These are phyloP conservation scores for Fusarium sp. DNA, from an alignment of 2,329 filamentous ascomycete species.

Conservation along the genomic window DNA sequence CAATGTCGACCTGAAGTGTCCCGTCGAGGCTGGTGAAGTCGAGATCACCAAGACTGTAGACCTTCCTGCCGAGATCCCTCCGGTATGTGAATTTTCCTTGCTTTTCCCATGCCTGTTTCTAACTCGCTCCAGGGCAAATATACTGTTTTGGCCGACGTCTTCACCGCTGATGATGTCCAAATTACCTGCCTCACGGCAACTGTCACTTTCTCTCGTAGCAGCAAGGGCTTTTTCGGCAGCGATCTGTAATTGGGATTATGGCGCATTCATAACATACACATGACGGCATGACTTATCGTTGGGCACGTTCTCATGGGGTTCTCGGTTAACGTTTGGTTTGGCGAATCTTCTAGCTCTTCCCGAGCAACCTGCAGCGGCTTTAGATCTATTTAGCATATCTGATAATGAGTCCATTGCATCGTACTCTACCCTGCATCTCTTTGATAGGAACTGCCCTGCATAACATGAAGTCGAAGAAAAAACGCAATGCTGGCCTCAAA, in stretches of 20 bases:
- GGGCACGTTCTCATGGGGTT: constrained; percentile 31
- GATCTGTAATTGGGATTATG: constrained; percentile 51
- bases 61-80: constrained; percentile 86
- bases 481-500: constrained; percentile 5
- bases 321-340: constrained; percentile 29
- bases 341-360: constrained; percentile 35
- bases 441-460: constrained; percentile 5
- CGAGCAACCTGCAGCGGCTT: constrained; percentile 36
- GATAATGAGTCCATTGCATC: constrained; percentile 24
- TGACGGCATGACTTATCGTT: constrained; percentile 21
- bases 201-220: constrained; percentile 65
- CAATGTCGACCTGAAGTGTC: constrained; percentile 90
- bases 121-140: constrained; percentile 78
- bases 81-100: constrained; percentile 67
- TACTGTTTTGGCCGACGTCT: constrained; percentile 87
- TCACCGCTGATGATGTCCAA: constrained; percentile 74
- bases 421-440: constrained; percentile 5
- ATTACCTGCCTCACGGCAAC: constrained; percentile 89
- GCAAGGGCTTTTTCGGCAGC: constrained; percentile 51
- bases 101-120: constrained; percentile 33
- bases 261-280: constrained; percentile 17
- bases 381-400: constrained; percentile 36
- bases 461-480: constrained; percentile 1
- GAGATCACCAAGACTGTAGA: constrained; percentile 82
- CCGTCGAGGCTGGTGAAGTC: constrained; percentile 81